These are phyloP conservation scores for Hsuehochloa calcarea DNA, from an alignment of 176 grass and related monocot genomes.

Conservation along the genomic window DNA sequence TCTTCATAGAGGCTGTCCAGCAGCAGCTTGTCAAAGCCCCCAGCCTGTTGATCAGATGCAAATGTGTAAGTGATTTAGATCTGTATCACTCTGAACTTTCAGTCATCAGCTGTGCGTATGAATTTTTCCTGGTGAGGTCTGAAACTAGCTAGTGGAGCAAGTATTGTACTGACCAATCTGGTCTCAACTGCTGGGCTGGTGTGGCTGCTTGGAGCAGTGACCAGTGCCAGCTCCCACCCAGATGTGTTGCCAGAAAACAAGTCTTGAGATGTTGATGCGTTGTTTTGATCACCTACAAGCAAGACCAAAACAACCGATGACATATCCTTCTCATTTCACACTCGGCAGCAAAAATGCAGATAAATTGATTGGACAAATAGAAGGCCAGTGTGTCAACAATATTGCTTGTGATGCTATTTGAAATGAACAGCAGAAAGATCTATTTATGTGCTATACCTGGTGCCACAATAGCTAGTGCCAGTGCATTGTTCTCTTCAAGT, in stretches of 20 bases:
- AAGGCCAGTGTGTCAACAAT: not conserved
- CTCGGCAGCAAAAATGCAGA: not conserved
- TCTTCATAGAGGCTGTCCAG: slow-evolving; percentile 95
- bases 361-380: not conserved
- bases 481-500: slow-evolving; percentile 66
- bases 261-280: slow-evolving; percentile 29
- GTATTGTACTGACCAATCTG: slow-evolving; percentile 54
- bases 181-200: slow-evolving; percentile 46
- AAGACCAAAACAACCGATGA: slow-evolving; percentile 9
- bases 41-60: slow-evolving; percentile 56
- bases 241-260: slow-evolving; percentile 56
- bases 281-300: slow-evolving; percentile 48
- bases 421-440: not conserved
- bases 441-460: slow-evolving; percentile 45
- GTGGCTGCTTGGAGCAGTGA: slow-evolving; percentile 70
- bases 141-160: not conserved
- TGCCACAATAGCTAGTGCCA: slow-evolving; percentile 76
- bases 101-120: not conserved
- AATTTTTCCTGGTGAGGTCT: not conserved
- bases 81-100: not conserved
- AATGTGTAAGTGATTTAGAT: not conserved
- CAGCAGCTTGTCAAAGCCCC: slow-evolving; percentile 85
- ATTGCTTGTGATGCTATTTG: not conserved
- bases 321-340: not conserved
- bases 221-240: slow-evolving; percentile 87